Evolutionary conservation across 306 rosid species (phyloP).

Genomic region (Geum urbanum): DNA sequence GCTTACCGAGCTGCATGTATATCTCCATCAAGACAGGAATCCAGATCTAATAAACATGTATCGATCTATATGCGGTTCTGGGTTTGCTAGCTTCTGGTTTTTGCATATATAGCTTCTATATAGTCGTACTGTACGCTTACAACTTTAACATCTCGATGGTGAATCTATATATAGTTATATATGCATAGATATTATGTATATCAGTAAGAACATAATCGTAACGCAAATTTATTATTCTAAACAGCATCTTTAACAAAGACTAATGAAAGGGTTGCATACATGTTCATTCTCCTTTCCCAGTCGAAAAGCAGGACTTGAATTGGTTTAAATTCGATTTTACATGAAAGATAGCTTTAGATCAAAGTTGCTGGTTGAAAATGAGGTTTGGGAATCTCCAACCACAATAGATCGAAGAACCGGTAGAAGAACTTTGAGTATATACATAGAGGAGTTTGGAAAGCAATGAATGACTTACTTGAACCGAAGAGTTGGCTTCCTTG

Average conservation of each 20-base stretch:
- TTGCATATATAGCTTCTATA: background rate
- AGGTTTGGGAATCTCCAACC: background rate
- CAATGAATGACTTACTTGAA: conserved; percentile 7
- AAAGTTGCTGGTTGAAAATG: background rate
- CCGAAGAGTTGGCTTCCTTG: background rate
- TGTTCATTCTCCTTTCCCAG: background rate
- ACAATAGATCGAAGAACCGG: background rate
- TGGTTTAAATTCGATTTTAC: background rate
- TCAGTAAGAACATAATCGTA: background rate
- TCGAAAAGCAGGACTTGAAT: background rate
- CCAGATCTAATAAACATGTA: too few relatives aligned
- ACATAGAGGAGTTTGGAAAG: background rate
- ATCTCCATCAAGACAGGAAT: conserved; percentile 5
- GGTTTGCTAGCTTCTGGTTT: conserved; percentile 5
- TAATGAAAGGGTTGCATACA: background rate
- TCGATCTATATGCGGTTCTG: background rate
- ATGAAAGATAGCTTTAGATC: background rate
- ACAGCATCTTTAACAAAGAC: background rate
- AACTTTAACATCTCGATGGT: background rate
- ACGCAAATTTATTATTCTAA: background rate
- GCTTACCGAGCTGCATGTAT: conserved; percentile 2
- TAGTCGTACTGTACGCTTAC: background rate
- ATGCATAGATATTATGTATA: background rate
- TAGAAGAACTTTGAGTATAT: background rate
- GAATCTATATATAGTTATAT: background rate